phyloP scores from a whole-genome alignment of 148 eudicot genomes.

The Chenopodium suecicum region DNA sequence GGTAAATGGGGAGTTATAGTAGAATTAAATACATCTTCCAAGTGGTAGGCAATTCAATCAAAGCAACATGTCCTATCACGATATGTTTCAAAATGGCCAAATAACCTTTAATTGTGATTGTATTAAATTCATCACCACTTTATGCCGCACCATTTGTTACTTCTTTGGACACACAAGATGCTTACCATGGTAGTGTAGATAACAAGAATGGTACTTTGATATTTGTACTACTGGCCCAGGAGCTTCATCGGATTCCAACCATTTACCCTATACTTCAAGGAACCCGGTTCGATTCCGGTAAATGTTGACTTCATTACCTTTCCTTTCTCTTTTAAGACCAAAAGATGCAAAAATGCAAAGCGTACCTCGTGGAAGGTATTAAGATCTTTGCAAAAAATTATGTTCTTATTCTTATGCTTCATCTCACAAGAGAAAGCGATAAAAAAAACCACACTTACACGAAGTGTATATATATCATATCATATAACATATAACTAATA shows the following conservation, averaged over 20 bases:
- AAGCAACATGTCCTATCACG: background rate
- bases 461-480: too few relatives aligned
- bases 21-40: background rate
- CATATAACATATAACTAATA: too few relatives aligned
- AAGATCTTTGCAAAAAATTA: constrained; percentile 23
- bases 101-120: background rate
- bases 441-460: background rate
- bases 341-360: constrained; percentile 30
- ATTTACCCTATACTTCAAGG: background rate
- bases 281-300: constrained; percentile 31
- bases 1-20: background rate
- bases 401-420: constrained; percentile 39
- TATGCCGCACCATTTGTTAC: constrained; percentile 2
- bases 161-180: constrained; percentile 1
- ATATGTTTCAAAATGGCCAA: background rate
- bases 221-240: background rate
- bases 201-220: background rate
- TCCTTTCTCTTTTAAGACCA: constrained; percentile 15
- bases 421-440: background rate
- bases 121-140: background rate
- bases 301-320: constrained; percentile 27
- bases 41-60: background rate
- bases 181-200: background rate
- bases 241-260: constrained; percentile 29
- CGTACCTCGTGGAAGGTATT: constrained; percentile 17